These are phyloP conservation scores for Fusarium pseudonygamai DNA, from an alignment of 2,329 filamentous ascomycete genomes.

Conservation along the genomic window DNA sequence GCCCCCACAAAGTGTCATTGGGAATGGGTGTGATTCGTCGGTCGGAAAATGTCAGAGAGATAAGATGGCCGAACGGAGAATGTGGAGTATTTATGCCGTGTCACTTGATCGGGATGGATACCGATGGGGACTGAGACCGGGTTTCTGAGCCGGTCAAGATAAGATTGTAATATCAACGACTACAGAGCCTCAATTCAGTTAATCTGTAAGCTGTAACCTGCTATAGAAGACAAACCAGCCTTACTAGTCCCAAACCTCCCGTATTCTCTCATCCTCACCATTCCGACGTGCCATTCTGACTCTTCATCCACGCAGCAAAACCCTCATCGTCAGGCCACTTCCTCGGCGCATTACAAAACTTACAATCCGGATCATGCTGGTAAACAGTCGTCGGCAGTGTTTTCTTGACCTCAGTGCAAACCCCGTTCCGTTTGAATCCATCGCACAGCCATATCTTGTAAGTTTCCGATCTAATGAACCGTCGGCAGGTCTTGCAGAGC, in stretches of 20 bases:
- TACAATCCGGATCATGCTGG: background rate
- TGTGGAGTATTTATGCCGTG: background rate
- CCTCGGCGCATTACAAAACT: background rate
- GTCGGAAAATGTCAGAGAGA: background rate
- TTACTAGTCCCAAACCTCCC: too few relatives aligned
- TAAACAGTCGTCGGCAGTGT: background rate
- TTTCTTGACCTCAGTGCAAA: background rate
- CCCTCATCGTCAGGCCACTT: background rate
- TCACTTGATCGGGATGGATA: conserved; percentile 22
- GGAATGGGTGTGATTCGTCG: background rate
- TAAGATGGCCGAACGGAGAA: background rate
- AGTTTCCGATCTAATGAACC: background rate
- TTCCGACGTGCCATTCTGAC: background rate
- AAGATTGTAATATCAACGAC: background rate
- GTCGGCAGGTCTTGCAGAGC: background rate
- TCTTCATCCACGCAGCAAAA: background rate
- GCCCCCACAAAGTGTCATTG: background rate
- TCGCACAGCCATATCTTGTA: background rate
- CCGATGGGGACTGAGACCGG: background rate
- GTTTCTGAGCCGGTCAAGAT: background rate
- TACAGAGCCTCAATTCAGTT: background rate
- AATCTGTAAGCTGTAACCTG: background rate
- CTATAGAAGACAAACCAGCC: background rate
- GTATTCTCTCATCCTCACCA: background rate
- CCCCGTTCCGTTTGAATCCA: background rate